A percentile compares a stretch with the other conserved stretches of the same genome.
Evolutionary conservation across 805 yeast species (phyloP).

Genomic region (Teunomyces gatunensis): DNA sequence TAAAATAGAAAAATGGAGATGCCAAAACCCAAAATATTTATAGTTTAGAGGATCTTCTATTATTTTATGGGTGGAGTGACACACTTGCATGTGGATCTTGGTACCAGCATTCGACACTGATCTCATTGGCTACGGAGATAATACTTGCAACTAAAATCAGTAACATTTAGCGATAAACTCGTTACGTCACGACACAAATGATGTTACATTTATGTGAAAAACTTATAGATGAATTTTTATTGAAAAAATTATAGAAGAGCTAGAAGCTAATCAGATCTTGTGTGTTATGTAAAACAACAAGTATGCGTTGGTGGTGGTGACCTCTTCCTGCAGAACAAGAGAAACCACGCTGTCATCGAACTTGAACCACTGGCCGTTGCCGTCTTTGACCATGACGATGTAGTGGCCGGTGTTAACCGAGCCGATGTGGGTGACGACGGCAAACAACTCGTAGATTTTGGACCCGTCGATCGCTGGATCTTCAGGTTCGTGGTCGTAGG

Average conservation of each 20-base stretch:
- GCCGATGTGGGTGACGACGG: slow-evolving; percentile 86
- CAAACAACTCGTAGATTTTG: slow-evolving; percentile 74
- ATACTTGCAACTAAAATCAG: neutral
- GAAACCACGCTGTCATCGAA: slow-evolving; percentile 89
- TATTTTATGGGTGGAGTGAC: too few species aligned
- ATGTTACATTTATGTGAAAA: neutral
- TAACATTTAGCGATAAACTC: neutral
- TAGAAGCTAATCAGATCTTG: slow-evolving; percentile 20
- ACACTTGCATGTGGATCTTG: neutral
- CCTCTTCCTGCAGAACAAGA: slow-evolving; percentile 60
- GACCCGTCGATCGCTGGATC: slow-evolving; percentile 22
- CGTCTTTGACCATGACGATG: slow-evolving; percentile 69
- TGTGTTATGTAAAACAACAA: slow-evolving; percentile 66
- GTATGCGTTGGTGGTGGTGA: slow-evolving; percentile 73
- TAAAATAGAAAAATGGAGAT: too few species aligned
- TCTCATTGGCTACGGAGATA: neutral
- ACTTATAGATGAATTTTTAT: neutral
- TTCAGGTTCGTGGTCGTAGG: slow-evolving; percentile 13
- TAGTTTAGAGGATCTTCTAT: too few species aligned
- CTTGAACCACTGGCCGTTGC: slow-evolving; percentile 81
- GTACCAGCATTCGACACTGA: neutral
- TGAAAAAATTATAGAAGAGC: neutral
- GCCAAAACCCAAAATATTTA: too few species aligned
- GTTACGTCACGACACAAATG: neutral
- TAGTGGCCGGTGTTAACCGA: slow-evolving; percentile 96